A percentile compares a stretch with the other conserved stretches of the same genome.
Evolutionary conservation across 2,329 filamentous ascomycete genomes (phyloP).

Genomic region (Beauveria sp.): DNA sequence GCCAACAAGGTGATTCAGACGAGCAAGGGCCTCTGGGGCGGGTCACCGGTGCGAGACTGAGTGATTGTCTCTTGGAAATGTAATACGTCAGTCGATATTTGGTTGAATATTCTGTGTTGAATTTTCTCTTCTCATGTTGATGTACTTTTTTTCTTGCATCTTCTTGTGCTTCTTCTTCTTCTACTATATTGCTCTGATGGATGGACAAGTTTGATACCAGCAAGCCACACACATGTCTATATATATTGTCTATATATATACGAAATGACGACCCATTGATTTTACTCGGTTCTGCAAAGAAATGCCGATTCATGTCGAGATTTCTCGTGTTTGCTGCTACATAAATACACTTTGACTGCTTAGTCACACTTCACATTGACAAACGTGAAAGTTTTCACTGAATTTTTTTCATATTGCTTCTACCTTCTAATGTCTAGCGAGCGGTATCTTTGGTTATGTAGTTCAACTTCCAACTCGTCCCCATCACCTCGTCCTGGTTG

Average conservation of each 20-base stretch:
- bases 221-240: background rate
- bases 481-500: constrained; percentile 13
- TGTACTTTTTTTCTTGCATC: background rate
- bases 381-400: background rate
- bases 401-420: constrained; percentile 7
- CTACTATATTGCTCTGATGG: background rate
- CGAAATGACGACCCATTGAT: background rate
- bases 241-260: background rate
- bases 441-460: constrained; percentile 30
- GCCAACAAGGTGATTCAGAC: constrained; percentile 55
- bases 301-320: background rate
- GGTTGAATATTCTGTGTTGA: too few relatives aligned
- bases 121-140: background rate
- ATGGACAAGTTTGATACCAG: background rate
- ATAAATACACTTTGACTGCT: too few relatives aligned
- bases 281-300: background rate
- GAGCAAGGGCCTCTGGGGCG: constrained; percentile 55
- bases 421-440: constrained; percentile 24
- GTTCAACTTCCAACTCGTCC: constrained; percentile 13
- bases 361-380: too few relatives aligned
- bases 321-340: too few relatives aligned
- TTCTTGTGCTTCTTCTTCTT: background rate
- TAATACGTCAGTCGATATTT: too few relatives aligned
- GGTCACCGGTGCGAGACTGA: constrained; percentile 22
- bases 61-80: background rate